These are phyloP conservation scores for Kuraishia floccosa DNA, from an alignment of 805 yeast genomes.

Conservation along the genomic window DNA sequence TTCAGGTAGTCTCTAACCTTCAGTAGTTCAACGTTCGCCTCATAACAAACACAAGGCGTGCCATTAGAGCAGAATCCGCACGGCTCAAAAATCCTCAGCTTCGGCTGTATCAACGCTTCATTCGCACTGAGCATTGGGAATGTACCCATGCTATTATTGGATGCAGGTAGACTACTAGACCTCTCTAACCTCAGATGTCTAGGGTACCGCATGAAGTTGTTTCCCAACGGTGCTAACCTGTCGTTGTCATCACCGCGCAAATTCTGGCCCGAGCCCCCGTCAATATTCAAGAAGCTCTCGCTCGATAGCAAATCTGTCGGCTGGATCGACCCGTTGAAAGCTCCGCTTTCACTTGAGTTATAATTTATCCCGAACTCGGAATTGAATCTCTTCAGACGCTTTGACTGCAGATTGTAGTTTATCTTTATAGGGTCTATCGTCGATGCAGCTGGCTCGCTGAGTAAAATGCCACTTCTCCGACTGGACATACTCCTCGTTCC, in stretches of 20 bases:
- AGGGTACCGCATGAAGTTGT: background rate
- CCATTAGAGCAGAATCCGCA: conserved; percentile 3
- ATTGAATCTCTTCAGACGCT: conserved; percentile 11
- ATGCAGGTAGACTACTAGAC: background rate
- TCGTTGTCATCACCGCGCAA: background rate
- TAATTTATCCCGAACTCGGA: background rate
- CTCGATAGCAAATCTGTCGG: conserved; percentile 13
- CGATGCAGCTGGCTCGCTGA: conserved; percentile 1
- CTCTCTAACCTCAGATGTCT: background rate
- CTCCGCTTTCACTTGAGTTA: conserved; percentile 4
- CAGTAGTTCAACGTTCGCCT: background rate
- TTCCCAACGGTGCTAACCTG: background rate
- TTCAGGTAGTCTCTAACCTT: background rate
- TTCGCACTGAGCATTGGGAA: background rate
- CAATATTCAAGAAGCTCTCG: background rate
- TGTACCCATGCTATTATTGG: background rate
- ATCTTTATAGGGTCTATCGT: conserved; percentile 18
- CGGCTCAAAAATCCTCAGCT: conserved; percentile 1
- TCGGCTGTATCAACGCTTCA: background rate
- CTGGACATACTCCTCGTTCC: background rate
- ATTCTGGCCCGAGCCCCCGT: background rate
- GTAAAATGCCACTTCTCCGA: background rate
- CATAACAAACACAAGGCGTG: conserved; percentile 3
- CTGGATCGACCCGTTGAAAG: conserved; percentile 5
- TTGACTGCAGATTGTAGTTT: conserved; percentile 17